Evolutionary conservation across 2,329 filamentous ascomycete species (phyloP), one percentile per base, ranked within the genome.

Genomic region (Pseudogymnoascus sp.): DNA sequence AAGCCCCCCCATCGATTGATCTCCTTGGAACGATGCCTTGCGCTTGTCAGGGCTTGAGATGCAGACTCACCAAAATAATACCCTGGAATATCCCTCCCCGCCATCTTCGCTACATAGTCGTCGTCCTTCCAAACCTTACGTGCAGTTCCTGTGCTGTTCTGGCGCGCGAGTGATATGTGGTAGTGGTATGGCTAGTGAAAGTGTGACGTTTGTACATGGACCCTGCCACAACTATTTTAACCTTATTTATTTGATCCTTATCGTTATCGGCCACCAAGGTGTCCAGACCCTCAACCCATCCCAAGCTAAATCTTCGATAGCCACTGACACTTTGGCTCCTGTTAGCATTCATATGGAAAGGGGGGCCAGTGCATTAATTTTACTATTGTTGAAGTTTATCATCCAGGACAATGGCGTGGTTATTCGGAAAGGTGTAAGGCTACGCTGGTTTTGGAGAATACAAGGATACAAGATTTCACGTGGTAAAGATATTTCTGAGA

Each of bases 51-150:
- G 39, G 16, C n/a, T 43, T 4, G 4, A 10, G 39, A 11, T 19
- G n/a, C 8, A 16, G 6, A 57, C 51, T 57, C 14, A 57, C 51
- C 51, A 16, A 57, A 57, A 4, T 57, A 57, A 57, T 19, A 57
- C 51, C 51, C 51, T 19, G 51, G 51, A 57, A 57, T 57, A n/a
- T 57, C 51, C 28, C 51, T 57, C n/a, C 51, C 51, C 10, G 51
- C 51, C 51, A 57, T 57, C n/a, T 10, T 19, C 25, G 5, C 28
- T 57, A 57, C 51, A 57, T 57, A 51, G 6, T n/a, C 37, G 37
- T 51, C 14, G 45, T 10, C 21, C 6, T 3, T 13, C 3, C 2
- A 10, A 25, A 16, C 23, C 3, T 10, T 45, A 11, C 41, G 16
- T 45, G 4, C 2, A 54, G 8, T 19, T 6, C n/a, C 48, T 19